Evolutionary conservation across 371 early-diverging fungal genomes (phyloP).

Genomic region (Mucor circinelloides): DNA sequence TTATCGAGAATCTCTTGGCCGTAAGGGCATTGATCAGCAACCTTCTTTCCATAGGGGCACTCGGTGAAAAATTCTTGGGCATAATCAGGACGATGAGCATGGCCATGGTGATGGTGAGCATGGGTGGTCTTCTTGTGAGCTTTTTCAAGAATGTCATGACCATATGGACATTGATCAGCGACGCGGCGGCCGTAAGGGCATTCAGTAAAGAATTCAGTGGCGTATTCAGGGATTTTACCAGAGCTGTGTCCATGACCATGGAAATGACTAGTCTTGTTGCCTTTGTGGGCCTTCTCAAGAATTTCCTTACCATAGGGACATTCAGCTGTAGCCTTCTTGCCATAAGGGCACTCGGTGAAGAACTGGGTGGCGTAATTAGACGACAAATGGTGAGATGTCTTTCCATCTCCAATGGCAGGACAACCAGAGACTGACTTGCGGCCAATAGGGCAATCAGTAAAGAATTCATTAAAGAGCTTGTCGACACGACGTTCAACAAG

Average conservation of each 20-base stretch:
- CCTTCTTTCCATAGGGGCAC: slow-evolving; percentile 14
- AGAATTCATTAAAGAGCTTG: slow-evolving; percentile 9
- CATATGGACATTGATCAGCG: slow-evolving; percentile 8
- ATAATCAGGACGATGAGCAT: neutral
- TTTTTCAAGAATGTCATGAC: slow-evolving; percentile 11
- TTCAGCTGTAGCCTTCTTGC: neutral
- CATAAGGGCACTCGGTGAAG: slow-evolving; percentile 19
- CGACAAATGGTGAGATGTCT: neutral
- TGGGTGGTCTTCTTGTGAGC: neutral
- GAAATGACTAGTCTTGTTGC: neutral
- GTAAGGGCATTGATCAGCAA: slow-evolving; percentile 15
- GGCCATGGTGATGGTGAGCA: neutral
- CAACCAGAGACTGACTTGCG: slow-evolving; percentile 10
- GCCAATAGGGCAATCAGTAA: slow-evolving; percentile 18
- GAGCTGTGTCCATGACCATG: neutral
- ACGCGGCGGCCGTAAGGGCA: slow-evolving; percentile 9
- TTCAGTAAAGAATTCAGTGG: slow-evolving; percentile 3
- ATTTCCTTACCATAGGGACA: slow-evolving; percentile 9
- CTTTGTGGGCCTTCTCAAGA: neutral
- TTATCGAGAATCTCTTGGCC: slow-evolving; percentile 10
- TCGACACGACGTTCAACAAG: slow-evolving; percentile 13
- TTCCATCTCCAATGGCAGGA: neutral
- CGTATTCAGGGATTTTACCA: neutral
- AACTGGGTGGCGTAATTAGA: slow-evolving; percentile 7
- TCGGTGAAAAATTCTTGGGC: slow-evolving; percentile 4